Conservation (phyloP, 805 yeast species). For the Aciculoconidium aculeatum region DNA sequence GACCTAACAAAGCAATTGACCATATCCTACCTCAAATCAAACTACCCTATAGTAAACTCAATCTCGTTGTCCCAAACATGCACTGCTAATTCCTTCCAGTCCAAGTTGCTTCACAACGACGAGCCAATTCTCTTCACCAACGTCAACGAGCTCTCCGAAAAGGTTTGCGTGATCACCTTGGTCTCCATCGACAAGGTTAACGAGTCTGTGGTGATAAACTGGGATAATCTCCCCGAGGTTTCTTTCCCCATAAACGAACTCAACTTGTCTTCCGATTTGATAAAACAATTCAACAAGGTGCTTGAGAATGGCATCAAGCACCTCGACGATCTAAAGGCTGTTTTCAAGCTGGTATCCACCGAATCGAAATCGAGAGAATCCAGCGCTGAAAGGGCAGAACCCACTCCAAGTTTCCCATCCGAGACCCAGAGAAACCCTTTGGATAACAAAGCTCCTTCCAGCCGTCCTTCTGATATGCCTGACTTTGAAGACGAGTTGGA, state of each 20-base stretch:
- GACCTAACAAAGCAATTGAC: constrained; percentile 18
- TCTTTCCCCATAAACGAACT: constrained; percentile 19
- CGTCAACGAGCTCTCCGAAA: constrained; percentile 8
- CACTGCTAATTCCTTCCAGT: constrained; percentile 10
- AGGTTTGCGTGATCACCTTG: constrained; percentile 8
- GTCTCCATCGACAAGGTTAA: constrained; percentile 10
- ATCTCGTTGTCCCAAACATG: constrained; percentile 6
- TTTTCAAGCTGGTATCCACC: constrained; percentile 2
- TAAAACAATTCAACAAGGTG: constrained; percentile 14
- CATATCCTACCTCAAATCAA: constrained; percentile 14
- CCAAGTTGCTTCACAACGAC: constrained; percentile 7
- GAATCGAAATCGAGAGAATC: too few relatives aligned
- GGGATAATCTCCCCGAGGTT: constrained; percentile 15
- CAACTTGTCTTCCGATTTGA: constrained; percentile 15
- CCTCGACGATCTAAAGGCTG: constrained; percentile 5
- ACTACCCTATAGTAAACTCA: constrained; percentile 7
- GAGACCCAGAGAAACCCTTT: background rate
- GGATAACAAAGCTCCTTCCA: background rate
- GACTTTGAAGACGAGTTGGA: constrained; percentile 52
- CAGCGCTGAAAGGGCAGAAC: too few relatives aligned
- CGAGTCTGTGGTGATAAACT: constrained; percentile 18
- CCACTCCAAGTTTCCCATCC: background rate
- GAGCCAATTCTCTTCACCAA: constrained; percentile 6
- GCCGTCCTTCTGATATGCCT: constrained; percentile 38
- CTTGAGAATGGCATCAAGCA: constrained; percentile 3